phyloP scores from a whole-genome alignment of 2,329 filamentous ascomycete genomes.

The Aspergillus niger region DNA sequence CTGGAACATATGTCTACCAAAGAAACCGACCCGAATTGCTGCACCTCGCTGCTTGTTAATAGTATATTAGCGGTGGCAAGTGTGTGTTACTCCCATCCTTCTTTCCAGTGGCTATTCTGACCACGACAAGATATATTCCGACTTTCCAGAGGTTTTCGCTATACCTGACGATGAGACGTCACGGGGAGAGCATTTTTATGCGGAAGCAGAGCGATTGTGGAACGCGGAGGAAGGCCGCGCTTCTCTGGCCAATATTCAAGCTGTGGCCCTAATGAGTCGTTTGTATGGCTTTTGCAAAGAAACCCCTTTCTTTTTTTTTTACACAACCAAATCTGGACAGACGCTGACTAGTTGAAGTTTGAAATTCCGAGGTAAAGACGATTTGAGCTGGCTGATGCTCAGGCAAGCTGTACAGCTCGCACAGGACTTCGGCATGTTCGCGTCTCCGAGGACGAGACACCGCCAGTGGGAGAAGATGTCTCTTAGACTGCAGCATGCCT shows the following conservation, averaged over 20 bases:
- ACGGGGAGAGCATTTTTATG: constrained; percentile 37
- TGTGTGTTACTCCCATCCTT: constrained; percentile 27
- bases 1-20: constrained; percentile 52
- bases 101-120: not conserved
- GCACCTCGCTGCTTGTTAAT: constrained; percentile 82
- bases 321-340: not conserved
- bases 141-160: constrained; percentile 35
- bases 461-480: constrained; percentile 15
- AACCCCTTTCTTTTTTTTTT: not conserved
- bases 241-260: constrained; percentile 40
- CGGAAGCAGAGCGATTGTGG: constrained; percentile 41
- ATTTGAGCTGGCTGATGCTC: constrained; percentile 34
- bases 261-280: constrained; percentile 36
- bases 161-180: constrained; percentile 30
- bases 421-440: constrained; percentile 34
- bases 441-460: constrained; percentile 15
- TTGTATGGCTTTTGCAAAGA: constrained; percentile 28
- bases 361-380: constrained; percentile 30
- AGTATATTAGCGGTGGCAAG: constrained; percentile 69
- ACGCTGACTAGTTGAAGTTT: constrained; percentile 28
- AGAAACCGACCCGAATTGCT: constrained; percentile 64
- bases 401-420: constrained; percentile 35
- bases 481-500: constrained; percentile 24
- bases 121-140: constrained; percentile 37
- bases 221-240: constrained; percentile 36